A percentile compares a stretch with the other conserved stretches of the same genome.
Evolutionary conservation across 331 rosid species (phyloP).

Genomic region (Malus hybrid): DNA sequence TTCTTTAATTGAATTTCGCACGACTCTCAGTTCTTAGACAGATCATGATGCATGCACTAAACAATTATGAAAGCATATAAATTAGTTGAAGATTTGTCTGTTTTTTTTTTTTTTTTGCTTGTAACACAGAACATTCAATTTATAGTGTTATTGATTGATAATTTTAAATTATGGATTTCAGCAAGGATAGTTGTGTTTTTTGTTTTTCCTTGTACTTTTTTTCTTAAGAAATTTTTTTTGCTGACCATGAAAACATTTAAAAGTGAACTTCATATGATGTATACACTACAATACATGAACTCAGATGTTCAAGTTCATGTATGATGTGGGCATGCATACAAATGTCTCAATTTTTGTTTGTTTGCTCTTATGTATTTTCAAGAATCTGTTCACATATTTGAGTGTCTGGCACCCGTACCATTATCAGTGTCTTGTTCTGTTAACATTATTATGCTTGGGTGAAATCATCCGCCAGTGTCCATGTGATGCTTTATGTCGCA

Average conservation of each 20-base stretch:
- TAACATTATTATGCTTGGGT: background rate
- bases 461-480: background rate
- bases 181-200: background rate
- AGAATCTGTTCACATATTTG: background rate
- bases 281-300: background rate
- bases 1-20: background rate
- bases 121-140: background rate
- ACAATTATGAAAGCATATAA: background rate
- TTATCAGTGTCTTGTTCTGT: background rate
- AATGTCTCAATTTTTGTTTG: background rate
- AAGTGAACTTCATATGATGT: background rate
- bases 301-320: background rate
- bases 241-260: background rate
- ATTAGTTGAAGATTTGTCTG: background rate
- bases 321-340: background rate
- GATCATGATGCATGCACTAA: background rate
- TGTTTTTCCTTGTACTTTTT: background rate
- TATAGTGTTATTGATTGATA: background rate
- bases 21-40: background rate
- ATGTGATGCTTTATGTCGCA: background rate
- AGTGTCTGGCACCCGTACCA: background rate
- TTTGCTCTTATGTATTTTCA: background rate
- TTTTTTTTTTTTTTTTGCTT: background rate
- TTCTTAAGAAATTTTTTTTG: background rate
- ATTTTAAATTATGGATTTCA: background rate